These are phyloP conservation scores for Anthostomella pinea DNA, from an alignment of 2,329 filamentous ascomycete genomes.

Conservation along the genomic window DNA sequence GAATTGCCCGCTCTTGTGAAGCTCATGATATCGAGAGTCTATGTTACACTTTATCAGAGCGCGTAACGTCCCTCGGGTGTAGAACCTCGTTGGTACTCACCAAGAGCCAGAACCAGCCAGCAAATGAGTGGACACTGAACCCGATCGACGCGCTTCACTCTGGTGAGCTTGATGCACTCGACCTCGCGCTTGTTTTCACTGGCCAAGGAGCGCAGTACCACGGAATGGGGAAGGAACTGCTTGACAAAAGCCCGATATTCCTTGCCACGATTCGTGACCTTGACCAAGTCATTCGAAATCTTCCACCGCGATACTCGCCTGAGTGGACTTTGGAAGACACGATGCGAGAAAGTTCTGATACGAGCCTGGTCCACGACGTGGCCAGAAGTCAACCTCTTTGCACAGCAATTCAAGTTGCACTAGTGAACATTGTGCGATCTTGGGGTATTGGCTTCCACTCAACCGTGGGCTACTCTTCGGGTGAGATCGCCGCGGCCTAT, in stretches of 20 bases:
- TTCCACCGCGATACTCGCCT: conserved; percentile 6
- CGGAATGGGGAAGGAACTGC: conserved; percentile 30
- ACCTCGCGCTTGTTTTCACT: conserved; percentile 21
- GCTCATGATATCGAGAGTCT: no score
- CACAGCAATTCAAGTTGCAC: conserved; percentile 23
- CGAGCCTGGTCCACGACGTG: conserved; percentile 6
- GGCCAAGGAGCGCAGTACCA: conserved; percentile 33
- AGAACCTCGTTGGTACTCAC: no score
- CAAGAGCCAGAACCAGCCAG: no score
- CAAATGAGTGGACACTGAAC: no score
- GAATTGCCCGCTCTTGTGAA: no score
- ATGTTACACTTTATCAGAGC: no score
- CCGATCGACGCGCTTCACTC: not conserved
- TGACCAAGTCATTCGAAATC: conserved; percentile 6
- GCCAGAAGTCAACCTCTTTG: conserved; percentile 18
- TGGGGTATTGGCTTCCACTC: conserved; percentile 13
- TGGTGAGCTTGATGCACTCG: no score
- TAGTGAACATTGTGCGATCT: conserved; percentile 12
- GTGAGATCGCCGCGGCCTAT: conserved; percentile 42
- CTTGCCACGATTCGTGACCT: conserved; percentile 12
- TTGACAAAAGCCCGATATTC: conserved; percentile 19
- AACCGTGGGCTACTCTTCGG: conserved; percentile 29
- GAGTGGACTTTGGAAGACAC: conserved; percentile 15
- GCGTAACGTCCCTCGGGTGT: no score
- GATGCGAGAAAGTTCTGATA: conserved; percentile 2